Base-by-base conservation (phyloP, 2,329 filamentous ascomycete genomes). In the Xylaria sp. region DNA sequence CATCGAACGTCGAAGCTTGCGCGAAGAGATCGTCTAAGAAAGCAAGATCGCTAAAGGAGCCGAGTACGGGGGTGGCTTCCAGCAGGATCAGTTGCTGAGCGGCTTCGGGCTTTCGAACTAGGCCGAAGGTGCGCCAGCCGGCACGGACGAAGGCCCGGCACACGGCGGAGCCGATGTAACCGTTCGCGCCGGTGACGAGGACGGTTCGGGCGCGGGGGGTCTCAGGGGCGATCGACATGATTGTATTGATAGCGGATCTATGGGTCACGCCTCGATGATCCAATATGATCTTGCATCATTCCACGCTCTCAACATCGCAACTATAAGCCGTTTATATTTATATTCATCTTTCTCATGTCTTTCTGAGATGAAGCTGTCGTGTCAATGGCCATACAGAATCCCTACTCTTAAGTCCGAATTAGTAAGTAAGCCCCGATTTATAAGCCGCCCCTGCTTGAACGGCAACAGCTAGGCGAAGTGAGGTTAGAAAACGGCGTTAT, bases 181-280 rank as follows among this genome's bases (percentile, higher is more conserved):
- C 79, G 55, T 79, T 79, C 10, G 78, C 78, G 7, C 78, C 79
- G 2, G 75, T 79, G 23, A 81, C 73, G 5, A 81, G 69, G n/a
- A 76, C 78, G 1, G 72, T 74, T 30, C 37, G 37, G 37, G 37
- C 11, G 37, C 37, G 37, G 37, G 37, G 23, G 23, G 4, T 30
- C 23, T 30, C 23, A 30, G 23, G 23, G 23, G 23, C 23, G 23
- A 30, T 30, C 23, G 23, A 30, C 23, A 30, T 30, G 23, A 30
- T 30, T 30, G 23, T 30, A 5, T 30, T 30, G 23, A 30, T 3
- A 30, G 23, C 23, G 4, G 23, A 30, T 30, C 5, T 30, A 30
- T 30, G 23, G 23, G 23, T 30, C 23, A 30, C 23, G 3, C 1
- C 4, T 30, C 23, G 23, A 30, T 30, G 23, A 30, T 30, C 4